Conservation (phyloP, 768 basidiomycete species). For the Coprinopsis marcescibilis region DNA sequence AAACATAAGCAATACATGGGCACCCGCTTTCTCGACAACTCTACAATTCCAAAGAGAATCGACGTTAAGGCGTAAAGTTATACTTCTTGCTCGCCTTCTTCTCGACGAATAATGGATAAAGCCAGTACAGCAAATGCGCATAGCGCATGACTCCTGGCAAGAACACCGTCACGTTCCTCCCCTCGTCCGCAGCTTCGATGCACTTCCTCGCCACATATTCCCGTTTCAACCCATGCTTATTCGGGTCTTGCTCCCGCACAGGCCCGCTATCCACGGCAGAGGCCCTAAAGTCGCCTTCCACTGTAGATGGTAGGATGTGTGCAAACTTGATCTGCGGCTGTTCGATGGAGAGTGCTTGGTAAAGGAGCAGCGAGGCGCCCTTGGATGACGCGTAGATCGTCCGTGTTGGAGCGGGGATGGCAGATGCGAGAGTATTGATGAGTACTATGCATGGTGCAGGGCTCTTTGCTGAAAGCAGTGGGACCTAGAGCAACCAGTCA, state of each 20-base stretch:
- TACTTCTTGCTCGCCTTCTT: slow-evolving; percentile 59
- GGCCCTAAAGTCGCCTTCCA: slow-evolving; percentile 75
- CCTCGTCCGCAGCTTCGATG: slow-evolving; percentile 52
- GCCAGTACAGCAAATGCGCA: slow-evolving; percentile 60
- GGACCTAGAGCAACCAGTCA: slow-evolving; percentile 47
- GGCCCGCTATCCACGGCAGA: slow-evolving; percentile 63
- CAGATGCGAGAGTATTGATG: slow-evolving; percentile 70
- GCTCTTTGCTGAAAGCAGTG: slow-evolving; percentile 62
- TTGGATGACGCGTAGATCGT: slow-evolving; percentile 83
- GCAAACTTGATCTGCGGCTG: slow-evolving; percentile 65
- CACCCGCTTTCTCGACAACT: too few relatives aligned
- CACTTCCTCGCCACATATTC: slow-evolving; percentile 56
- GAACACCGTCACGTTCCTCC: slow-evolving; percentile 54
- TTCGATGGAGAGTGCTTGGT: slow-evolving; percentile 75
- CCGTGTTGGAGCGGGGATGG: slow-evolving; percentile 82
- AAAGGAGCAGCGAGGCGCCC: slow-evolving; percentile 69
- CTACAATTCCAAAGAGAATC: too few relatives aligned
- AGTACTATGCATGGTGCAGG: slow-evolving; percentile 68
- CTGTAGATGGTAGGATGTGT: slow-evolving; percentile 58
- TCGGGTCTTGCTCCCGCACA: slow-evolving; percentile 46
- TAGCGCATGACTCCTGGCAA: slow-evolving; percentile 43
- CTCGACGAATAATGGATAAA: slow-evolving; percentile 55
- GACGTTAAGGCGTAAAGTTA: slow-evolving; percentile 34
- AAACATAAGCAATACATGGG: too few relatives aligned
- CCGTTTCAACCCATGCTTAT: slow-evolving; percentile 51